Conservation (phyloP, 768 basidiomycete genomes). For the Agaricus bisporus region DNA sequence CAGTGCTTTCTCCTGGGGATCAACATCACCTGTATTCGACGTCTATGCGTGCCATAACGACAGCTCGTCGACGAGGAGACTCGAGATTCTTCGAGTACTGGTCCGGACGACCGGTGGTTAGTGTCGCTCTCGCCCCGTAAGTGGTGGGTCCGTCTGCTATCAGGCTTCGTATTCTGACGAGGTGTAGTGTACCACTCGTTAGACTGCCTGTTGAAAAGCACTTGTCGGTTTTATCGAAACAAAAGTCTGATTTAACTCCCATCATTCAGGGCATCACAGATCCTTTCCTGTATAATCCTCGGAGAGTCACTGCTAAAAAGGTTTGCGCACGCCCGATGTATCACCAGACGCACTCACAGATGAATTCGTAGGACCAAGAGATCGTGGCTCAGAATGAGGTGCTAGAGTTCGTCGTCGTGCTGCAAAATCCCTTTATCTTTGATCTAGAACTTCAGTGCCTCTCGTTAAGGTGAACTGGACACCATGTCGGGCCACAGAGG, state of each 20-base stretch:
- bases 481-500: background rate
- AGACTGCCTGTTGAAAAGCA: slow-evolving; percentile 74
- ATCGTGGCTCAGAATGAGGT: slow-evolving; percentile 78
- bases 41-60: slow-evolving; percentile 64
- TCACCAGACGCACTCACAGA: background rate
- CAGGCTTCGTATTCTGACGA: slow-evolving; percentile 9
- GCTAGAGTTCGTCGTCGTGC: slow-evolving; percentile 73
- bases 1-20: slow-evolving; percentile 64
- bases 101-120: slow-evolving; percentile 76
- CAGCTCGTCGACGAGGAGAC: slow-evolving; percentile 75
- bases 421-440: slow-evolving; percentile 92
- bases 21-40: slow-evolving; percentile 77
- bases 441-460: slow-evolving; percentile 84
- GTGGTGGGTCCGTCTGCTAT: slow-evolving; percentile 17
- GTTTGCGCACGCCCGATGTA: slow-evolving; percentile 28
- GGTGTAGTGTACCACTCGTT: slow-evolving; percentile 56
- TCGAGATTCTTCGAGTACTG: slow-evolving; percentile 74
- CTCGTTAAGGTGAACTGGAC: slow-evolving; percentile 58
- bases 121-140: slow-evolving; percentile 74
- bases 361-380: slow-evolving; percentile 39
- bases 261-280: slow-evolving; percentile 58
- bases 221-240: slow-evolving; percentile 42
- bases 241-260: slow-evolving; percentile 33
- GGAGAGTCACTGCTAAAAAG: slow-evolving; percentile 53
- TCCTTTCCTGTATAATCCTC: slow-evolving; percentile 90